Percentiles rank a stretch among this genome's conserved stretches.
Conservation (phyloP, 257 asterid genomes). For the Solanum chiquidenum region DNA sequence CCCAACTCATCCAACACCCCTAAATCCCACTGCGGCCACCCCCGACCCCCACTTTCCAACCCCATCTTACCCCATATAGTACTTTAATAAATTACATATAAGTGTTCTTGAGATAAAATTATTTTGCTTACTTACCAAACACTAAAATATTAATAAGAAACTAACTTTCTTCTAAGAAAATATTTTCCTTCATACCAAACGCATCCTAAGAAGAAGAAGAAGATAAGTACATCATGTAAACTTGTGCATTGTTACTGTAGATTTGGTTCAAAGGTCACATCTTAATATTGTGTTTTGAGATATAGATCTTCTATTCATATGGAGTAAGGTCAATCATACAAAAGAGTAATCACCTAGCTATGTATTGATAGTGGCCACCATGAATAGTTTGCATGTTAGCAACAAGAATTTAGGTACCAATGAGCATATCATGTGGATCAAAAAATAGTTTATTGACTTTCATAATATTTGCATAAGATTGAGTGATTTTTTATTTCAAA, state of each 20-base stretch:
- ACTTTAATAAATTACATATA: neutral
- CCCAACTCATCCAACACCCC: neutral
- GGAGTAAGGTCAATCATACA: neutral
- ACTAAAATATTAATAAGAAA: neutral
- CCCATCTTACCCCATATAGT: neutral
- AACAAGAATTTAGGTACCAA: neutral
- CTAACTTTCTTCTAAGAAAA: neutral
- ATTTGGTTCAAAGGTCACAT: neutral
- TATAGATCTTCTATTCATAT: neutral
- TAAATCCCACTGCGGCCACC: neutral
- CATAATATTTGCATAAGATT: neutral
- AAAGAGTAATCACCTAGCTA: neutral
- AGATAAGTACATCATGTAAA: neutral
- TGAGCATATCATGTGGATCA: neutral
- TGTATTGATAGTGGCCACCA: neutral
- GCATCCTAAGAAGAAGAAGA: neutral
- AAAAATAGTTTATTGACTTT: neutral
- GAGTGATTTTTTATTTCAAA: neutral
- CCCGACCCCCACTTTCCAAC: neutral
- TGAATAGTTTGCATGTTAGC: neutral
- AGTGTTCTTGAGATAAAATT: neutral
- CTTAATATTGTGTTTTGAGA: neutral
- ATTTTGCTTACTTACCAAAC: neutral
- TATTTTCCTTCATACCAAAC: neutral
- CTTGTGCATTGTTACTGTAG: neutral